Percentiles rank a stretch among this genome's conserved stretches.
Evolutionary conservation across 805 yeast species (phyloP).

Genomic region (Ogataea wickerhamii): DNA sequence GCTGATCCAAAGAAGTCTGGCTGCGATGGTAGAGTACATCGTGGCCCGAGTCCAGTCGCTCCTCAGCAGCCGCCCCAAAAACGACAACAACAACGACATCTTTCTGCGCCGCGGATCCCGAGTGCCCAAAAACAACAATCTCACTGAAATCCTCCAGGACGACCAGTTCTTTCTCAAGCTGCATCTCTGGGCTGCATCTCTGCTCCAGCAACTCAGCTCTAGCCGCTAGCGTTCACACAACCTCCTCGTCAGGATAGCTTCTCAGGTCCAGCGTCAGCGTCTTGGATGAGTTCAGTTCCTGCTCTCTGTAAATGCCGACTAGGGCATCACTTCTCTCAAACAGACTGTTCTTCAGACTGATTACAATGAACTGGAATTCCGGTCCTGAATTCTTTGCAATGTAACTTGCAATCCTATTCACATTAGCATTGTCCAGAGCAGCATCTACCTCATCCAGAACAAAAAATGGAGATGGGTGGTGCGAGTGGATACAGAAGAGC

Average conservation of each 20-base stretch:
- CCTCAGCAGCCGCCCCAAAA: conserved; percentile 16
- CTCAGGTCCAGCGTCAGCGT: conserved; percentile 72
- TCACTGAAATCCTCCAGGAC: conserved; percentile 54
- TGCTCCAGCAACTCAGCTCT: conserved; percentile 34
- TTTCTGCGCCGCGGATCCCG: conserved; percentile 52
- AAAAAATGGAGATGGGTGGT: conserved; percentile 91
- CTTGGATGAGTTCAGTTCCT: conserved; percentile 63
- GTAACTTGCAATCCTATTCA: conserved; percentile 80
- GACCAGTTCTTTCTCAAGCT: conserved; percentile 50
- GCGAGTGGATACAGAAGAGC: conserved; percentile 85
- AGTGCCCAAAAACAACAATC: conserved; percentile 50
- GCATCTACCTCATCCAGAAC: conserved; percentile 98
- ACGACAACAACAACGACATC: conserved; percentile 42
- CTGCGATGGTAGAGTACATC: conserved; percentile 39
- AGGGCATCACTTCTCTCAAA: conserved; percentile 87
- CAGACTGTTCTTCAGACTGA: conserved; percentile 80
- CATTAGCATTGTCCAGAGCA: conserved; percentile 88
- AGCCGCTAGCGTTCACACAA: conserved; percentile 7
- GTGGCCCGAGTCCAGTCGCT: conserved; percentile 22
- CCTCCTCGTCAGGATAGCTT: conserved; percentile 44
- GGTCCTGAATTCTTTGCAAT: conserved; percentile 73
- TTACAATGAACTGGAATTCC: conserved; percentile 85
- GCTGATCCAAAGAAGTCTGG: conserved; percentile 39
- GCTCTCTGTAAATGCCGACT: conserved; percentile 90
- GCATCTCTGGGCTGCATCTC: conserved; percentile 61